Evolutionary conservation across 164 flowering plant genomes (phyloP), one percentile per base, ranked within the genome.

Genomic region (Tetrastigma voinierianum): DNA sequence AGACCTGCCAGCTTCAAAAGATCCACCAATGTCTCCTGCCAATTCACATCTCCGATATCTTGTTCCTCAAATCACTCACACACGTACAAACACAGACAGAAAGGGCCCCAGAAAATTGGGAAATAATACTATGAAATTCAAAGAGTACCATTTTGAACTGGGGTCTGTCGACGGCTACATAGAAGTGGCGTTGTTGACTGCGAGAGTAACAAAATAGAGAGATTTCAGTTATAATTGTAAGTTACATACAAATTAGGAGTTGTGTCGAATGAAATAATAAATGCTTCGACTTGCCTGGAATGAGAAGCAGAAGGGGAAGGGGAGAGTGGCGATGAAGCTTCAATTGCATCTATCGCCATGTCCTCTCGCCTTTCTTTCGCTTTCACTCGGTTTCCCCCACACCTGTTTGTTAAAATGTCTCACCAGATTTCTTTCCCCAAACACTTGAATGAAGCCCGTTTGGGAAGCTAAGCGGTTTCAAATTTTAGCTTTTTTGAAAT

Each of bases 101-200:
- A 32, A 32, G 40, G 40, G 6, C 16, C 21, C 7, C 16, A 19
- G 4, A 5, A 57, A 25, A 60, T 4, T n/a, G 46, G 32, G 46
- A 63, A 60, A 57, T 12, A 25, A 54, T 7, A 10, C 9, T 19
- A 43, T 60, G 54, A 47, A 57, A 46, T 66, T 18, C 43, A 46
- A 62, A 64, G 56, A 13, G 49, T 53, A 83, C 98, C 96, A 88
- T 88, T 72, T 89, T 90, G 87, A 87, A 90, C 44, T 81, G 91
- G 66, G 80, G 77, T 48, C 99, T 78, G 71, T 96, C 98, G 14
- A 96, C 98, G 52, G 98, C 98, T 14, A 96, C 70, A 68, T 96
- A 91, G 81, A 87, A 93, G 67, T 93, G 98, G 68, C 87, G 96
- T 7, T 77, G 70, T 60, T 87, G 88, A 62, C 91, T 88, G 90